Evolutionary conservation across 495 filamentous ascomycete genomes (phyloP), one percentile per base, ranked within the genome.

Genomic region (Aspergillus ostianus): DNA sequence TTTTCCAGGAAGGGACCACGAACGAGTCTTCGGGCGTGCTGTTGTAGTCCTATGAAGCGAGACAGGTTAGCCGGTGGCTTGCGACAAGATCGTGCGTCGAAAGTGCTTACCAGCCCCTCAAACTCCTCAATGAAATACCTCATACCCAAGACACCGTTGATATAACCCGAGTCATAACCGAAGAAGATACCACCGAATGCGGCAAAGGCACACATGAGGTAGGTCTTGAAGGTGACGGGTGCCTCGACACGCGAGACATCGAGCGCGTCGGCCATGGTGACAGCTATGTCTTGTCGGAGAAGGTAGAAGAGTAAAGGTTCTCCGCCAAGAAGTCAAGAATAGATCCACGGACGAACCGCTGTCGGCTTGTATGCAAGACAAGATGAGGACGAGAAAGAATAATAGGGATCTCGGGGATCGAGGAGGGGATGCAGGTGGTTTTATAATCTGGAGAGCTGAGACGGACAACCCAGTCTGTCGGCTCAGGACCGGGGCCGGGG

Each of bases 101-200:
- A 2, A 9, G 1, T 12, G 26, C 70, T 44, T 59, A 77, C 75
- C 57, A 73, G 60, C 41, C 60, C 53, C 27, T 72, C 65, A 55
- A 84, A 84, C 29, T 71, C 65, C 10, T 73, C 54, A 55, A 77
- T 77, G 68, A 80, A 83, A 67, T 80, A 82, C 44, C 74, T 63
- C 78, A 85, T 82, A 49, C 68, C 79, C 51, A 82, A 65, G 53
- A 84, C 81, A 66, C 81, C 82, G 61, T 66, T 70, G 67, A 84
- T 84, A 64, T 82, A 82, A 55, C 81, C 81, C n/a, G 79, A 77
- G 60, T 83, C 78, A 63, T 73, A 79, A 45, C 80, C 80, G 52
- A 83, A 83, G 74, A 81, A 82, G 66, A 85, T 82, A 70, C 82
- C 82, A 70, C 82, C 82, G 64, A 84, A 84, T 48, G 82, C 74